Evolutionary conservation across 2,329 filamentous ascomycete genomes (phyloP).

Genomic region (Penicillium sp.): DNA sequence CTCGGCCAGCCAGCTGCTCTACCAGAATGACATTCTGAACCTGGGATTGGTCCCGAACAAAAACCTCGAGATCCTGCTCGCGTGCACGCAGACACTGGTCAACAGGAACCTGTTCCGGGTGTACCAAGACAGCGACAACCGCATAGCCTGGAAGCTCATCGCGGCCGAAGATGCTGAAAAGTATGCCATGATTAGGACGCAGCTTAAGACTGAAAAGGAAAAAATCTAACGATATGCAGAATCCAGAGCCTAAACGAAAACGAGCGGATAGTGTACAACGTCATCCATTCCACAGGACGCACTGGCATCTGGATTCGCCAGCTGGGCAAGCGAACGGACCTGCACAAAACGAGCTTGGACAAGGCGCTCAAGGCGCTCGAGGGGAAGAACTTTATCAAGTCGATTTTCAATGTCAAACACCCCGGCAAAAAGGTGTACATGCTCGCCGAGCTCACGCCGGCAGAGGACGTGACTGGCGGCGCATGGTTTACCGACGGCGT

Average conservation of each 20-base stretch:
- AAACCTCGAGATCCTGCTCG: slow-evolving; percentile 39
- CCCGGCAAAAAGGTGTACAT: slow-evolving; percentile 96
- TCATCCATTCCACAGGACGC: slow-evolving; percentile 79
- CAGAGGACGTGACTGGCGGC: slow-evolving; percentile 86
- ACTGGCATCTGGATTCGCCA: slow-evolving; percentile 90
- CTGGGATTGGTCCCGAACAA: slow-evolving; percentile 42
- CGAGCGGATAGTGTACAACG: slow-evolving; percentile 80
- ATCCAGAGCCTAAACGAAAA: slow-evolving; percentile 53
- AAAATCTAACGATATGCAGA: slow-evolving; percentile 20
- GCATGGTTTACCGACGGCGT: slow-evolving; percentile 92
- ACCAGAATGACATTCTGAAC: slow-evolving; percentile 43
- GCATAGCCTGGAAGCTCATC: slow-evolving; percentile 47
- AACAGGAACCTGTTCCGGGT: slow-evolving; percentile 45
- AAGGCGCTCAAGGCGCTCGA: slow-evolving; percentile 81
- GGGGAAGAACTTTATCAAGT: slow-evolving; percentile 74
- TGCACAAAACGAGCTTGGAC: slow-evolving; percentile 79
- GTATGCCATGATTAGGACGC: slow-evolving; percentile 28
- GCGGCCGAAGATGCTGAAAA: slow-evolving; percentile 47
- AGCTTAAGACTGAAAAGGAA: background rate
- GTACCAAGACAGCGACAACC: slow-evolving; percentile 40
- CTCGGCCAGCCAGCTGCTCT: slow-evolving; percentile 41
- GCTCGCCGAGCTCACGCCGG: slow-evolving; percentile 76
- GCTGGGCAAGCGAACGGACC: slow-evolving; percentile 72
- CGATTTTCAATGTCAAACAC: slow-evolving; percentile 87
- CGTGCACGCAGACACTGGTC: slow-evolving; percentile 43